Conservation (phyloP, 2,329 filamentous ascomycete genomes). For the Aspergillus fumigatiaffinis region DNA sequence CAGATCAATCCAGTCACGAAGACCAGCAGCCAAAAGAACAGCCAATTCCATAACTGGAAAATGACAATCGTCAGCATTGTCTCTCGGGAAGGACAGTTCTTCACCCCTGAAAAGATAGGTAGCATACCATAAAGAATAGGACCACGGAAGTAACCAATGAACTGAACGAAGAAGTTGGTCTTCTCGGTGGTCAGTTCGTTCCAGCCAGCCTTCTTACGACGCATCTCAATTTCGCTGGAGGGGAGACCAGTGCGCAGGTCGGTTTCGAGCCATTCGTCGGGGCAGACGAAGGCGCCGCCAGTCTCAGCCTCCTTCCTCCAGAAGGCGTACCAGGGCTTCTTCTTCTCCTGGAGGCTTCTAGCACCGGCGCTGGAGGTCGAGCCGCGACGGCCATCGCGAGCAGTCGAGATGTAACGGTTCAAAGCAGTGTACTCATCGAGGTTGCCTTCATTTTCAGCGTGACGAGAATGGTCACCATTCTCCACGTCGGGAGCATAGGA, state of each 20-base stretch:
- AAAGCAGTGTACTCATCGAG: constrained; percentile 62
- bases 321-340: constrained; percentile 58
- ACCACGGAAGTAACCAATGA: constrained; percentile 70
- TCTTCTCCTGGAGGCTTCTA: constrained; percentile 41
- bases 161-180: constrained; percentile 71
- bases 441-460: constrained; percentile 25
- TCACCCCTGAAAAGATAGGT: neutral
- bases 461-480: constrained; percentile 37
- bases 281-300: constrained; percentile 43
- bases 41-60: constrained; percentile 65
- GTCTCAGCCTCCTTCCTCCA: constrained; percentile 37
- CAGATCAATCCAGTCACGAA: constrained; percentile 72
- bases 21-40: constrained; percentile 68
- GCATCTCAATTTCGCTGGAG: constrained; percentile 55
- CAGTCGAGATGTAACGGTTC: constrained; percentile 65
- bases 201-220: constrained; percentile 64
- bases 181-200: constrained; percentile 72
- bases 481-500: constrained; percentile 43
- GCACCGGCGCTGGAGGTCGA: constrained; percentile 43
- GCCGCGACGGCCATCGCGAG: constrained; percentile 56
- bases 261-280: constrained; percentile 66
- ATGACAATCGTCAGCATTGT: constrained; percentile 8
- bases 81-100: neutral
- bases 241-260: constrained; percentile 64
- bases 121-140: constrained; percentile 71